These are phyloP conservation scores for Chimonanthus praecox DNA, from an alignment of 164 flowering plant species.

Conservation along the genomic window DNA sequence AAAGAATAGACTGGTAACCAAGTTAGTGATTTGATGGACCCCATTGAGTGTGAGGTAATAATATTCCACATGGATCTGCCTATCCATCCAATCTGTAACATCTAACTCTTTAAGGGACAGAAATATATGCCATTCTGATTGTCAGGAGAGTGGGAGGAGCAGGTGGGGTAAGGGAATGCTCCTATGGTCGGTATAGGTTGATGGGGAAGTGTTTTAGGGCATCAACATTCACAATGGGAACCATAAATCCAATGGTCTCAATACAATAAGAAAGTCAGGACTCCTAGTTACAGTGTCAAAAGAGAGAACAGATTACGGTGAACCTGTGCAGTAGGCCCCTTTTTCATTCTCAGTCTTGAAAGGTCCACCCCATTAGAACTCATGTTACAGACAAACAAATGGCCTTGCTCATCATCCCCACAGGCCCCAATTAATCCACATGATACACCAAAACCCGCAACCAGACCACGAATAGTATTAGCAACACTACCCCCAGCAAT, in stretches of 20 bases:
- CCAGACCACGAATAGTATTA: slow-evolving; percentile 82
- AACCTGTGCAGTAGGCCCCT: slow-evolving; percentile 84
- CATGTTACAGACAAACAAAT: slow-evolving; percentile 63
- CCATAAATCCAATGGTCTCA: neutral
- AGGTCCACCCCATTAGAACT: slow-evolving; percentile 52
- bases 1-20: neutral
- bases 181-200: neutral
- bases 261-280: neutral
- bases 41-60: neutral
- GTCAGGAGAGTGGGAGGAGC: neutral
- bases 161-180: neutral
- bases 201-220: neutral
- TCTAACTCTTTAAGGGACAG: neutral
- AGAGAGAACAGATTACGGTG: slow-evolving; percentile 2
- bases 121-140: neutral
- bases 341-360: slow-evolving; percentile 64
- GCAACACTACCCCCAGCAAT: slow-evolving; percentile 96
- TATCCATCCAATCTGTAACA: neutral
- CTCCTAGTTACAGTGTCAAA: neutral
- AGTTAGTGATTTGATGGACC: neutral
- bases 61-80: neutral
- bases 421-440: slow-evolving; percentile 85
- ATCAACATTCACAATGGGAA: neutral
- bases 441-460: slow-evolving; percentile 69
- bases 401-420: slow-evolving; percentile 88